Conservation (phyloP, 768 basidiomycete genomes). For the Crucibulum laeve region DNA sequence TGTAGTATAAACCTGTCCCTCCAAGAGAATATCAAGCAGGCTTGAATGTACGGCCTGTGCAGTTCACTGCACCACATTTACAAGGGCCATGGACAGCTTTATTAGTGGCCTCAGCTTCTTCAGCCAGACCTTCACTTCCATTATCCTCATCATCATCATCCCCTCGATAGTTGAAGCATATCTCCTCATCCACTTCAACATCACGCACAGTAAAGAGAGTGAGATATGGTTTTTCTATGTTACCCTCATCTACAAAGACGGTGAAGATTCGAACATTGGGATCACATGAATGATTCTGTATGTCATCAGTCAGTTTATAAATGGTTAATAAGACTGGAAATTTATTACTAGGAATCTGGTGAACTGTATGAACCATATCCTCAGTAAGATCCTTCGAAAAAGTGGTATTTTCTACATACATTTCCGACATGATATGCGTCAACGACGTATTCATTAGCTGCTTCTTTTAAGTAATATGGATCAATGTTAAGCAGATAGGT, state of each 20-base stretch:
- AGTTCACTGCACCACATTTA: conserved; percentile 47
- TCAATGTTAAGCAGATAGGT: conserved; percentile 86
- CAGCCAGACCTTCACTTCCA: conserved; percentile 22
- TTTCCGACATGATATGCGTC: conserved; percentile 90
- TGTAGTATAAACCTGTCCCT: no score
- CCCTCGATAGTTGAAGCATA: conserved; percentile 76
- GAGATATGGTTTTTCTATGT: conserved; percentile 65
- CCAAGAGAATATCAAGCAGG: background rate
- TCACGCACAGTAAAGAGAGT: conserved; percentile 64
- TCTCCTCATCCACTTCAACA: conserved; percentile 62
- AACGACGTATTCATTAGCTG: conserved; percentile 48
- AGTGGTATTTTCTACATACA: conserved; percentile 36
- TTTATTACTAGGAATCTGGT: conserved; percentile 78
- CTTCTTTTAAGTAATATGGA: conserved; percentile 56
- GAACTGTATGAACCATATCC: conserved; percentile 45
- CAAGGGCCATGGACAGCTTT: conserved; percentile 46
- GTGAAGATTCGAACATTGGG: conserved; percentile 76
- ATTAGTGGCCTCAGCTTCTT: conserved; percentile 9
- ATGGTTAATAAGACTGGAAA: background rate
- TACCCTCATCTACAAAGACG: conserved; percentile 75
- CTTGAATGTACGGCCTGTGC: conserved; percentile 30
- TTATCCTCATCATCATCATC: conserved; percentile 32
- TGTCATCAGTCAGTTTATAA: background rate
- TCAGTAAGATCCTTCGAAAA: background rate
- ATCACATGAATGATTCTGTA: conserved; percentile 87